These are phyloP conservation scores for Tardiomyces depauwii DNA, from an alignment of 1,139 yeast genomes.

Conservation along the genomic window DNA sequence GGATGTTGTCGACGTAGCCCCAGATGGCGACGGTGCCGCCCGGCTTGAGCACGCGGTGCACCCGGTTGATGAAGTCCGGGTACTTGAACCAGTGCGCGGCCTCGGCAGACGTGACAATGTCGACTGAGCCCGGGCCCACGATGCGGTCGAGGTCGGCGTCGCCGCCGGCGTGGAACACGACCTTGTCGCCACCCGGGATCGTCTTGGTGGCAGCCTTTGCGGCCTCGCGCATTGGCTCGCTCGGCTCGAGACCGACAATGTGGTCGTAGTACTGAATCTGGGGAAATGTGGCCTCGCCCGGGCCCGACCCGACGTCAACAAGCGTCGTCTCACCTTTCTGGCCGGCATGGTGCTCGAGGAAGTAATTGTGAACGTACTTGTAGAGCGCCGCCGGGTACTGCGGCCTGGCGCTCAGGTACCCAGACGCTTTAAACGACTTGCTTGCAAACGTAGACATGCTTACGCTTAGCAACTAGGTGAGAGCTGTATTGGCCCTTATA, in stretches of 20 bases:
- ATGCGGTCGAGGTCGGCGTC: conserved; percentile 23
- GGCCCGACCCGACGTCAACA: conserved; percentile 75
- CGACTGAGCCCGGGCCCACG: conserved; percentile 29
- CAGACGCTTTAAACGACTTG: neutral
- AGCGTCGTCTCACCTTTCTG: conserved; percentile 21
- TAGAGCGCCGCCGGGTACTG: conserved; percentile 49
- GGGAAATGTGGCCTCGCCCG: conserved; percentile 65
- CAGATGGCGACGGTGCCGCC: conserved; percentile 64
- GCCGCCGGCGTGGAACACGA: conserved; percentile 26
- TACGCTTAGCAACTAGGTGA: too few species aligned
- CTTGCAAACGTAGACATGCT: neutral
- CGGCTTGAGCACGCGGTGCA: conserved; percentile 38
- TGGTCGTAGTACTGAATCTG: conserved; percentile 32
- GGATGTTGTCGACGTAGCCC: conserved; percentile 51
- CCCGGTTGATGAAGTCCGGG: conserved; percentile 39
- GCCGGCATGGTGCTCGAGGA: conserved; percentile 10
- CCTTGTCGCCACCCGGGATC: conserved; percentile 6
- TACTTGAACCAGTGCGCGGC: conserved; percentile 73
- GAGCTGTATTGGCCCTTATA: too few species aligned
- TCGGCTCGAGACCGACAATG: conserved; percentile 62
- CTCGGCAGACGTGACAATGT: conserved; percentile 63
- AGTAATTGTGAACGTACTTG: conserved; percentile 32
- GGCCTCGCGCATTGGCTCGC: conserved; percentile 47
- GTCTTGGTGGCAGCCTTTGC: conserved; percentile 26
- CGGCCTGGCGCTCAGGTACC: conserved; percentile 35